Percentiles rank a stretch among this genome's conserved stretches.
Evolutionary conservation across 345 rosid genomes (phyloP).

Genomic region (Euphorbia pulcherrima): DNA sequence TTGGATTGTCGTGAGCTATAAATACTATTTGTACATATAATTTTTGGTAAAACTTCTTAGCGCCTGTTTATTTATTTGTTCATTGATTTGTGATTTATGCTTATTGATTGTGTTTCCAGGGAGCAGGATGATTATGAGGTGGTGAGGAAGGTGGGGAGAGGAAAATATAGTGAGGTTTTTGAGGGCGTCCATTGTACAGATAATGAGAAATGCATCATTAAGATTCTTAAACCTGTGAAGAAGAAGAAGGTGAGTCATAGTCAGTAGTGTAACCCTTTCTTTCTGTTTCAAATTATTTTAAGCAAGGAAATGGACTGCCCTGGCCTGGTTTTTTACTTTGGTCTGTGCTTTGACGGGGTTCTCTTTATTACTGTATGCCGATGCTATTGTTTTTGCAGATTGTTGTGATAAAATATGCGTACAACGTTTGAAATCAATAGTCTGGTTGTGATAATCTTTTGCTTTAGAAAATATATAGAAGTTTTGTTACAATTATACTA

Average conservation of each 20-base stretch:
- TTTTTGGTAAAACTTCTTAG: neutral
- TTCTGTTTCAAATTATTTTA: neutral
- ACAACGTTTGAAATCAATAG: neutral
- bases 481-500: neutral
- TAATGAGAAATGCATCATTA: constrained; percentile 78
- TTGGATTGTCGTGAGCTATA: neutral
- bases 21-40: no score
- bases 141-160: constrained; percentile 92
- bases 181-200: constrained; percentile 84
- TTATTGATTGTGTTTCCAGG: constrained; percentile 34
- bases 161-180: constrained; percentile 93
- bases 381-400: neutral
- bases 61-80: neutral
- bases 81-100: neutral
- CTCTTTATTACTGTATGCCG: neutral
- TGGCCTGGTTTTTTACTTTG: neutral
- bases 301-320: neutral
- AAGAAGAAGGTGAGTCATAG: constrained; percentile 77
- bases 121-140: constrained; percentile 96
- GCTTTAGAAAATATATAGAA: neutral
- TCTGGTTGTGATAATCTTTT: neutral
- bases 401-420: neutral
- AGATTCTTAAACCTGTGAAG: constrained; percentile 96
- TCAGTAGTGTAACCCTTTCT: neutral
- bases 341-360: neutral